Conservation (phyloP, 2,329 filamentous ascomycete genomes). For the Cryphonectria nitschkei region DNA sequence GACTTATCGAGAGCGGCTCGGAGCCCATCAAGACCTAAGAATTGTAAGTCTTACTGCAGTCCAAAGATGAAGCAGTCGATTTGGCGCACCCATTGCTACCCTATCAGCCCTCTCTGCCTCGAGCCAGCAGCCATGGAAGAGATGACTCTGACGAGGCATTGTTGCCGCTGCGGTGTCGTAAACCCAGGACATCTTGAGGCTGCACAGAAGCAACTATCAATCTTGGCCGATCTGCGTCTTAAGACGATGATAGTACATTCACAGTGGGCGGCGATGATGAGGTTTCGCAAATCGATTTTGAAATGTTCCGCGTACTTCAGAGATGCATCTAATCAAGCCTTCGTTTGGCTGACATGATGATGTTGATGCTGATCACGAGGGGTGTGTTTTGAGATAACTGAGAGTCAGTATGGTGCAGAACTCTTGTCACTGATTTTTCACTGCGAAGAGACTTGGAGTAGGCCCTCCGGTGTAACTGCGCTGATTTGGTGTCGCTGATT, state of each 20-base stretch:
- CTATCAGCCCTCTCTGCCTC: conserved; percentile 58
- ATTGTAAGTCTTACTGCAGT: neutral
- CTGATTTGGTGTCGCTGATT: neutral
- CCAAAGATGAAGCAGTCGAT: neutral
- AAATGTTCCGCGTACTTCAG: neutral
- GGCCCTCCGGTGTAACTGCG: neutral
- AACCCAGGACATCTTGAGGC: conserved; percentile 24
- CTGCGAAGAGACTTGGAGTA: neutral
- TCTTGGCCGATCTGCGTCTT: neutral
- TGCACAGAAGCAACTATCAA: neutral
- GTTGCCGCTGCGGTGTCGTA: conserved; percentile 8
- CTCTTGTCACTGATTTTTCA: neutral
- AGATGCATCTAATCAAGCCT: neutral
- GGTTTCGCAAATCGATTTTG: neutral
- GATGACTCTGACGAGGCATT: conserved; percentile 33
- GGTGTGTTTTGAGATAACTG: too few relatives aligned
- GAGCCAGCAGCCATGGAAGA: conserved; percentile 56
- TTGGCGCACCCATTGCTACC: conserved; percentile 39
- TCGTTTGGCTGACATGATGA: conserved; percentile 16
- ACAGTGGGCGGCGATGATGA: neutral
- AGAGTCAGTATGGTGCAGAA: neutral
- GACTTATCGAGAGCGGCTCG: conserved; percentile 48
- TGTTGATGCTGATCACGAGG: neutral
- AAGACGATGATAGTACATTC: neutral
- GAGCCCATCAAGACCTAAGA: conserved; percentile 51